These are phyloP conservation scores for Clonostachys chloroleuca DNA, from an alignment of 2,329 filamentous ascomycete species.

Conservation along the genomic window DNA sequence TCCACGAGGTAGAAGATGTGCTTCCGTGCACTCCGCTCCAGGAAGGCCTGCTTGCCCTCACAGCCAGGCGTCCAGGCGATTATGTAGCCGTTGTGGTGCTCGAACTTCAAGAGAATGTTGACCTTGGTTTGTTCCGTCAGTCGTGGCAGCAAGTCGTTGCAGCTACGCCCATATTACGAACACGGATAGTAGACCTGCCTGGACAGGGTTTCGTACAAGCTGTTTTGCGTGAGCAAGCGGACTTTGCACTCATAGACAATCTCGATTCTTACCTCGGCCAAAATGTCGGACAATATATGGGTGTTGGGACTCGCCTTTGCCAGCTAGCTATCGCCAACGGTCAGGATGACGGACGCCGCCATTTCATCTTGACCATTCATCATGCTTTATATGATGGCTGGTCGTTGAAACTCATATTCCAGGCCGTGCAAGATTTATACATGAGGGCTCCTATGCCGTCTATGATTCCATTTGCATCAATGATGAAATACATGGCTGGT, in stretches of 20 bases:
- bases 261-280: too few species aligned
- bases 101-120: neutral
- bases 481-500: neutral
- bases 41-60: neutral
- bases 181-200: neutral
- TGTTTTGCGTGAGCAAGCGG: neutral
- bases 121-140: neutral
- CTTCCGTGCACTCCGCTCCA: constrained; percentile 6
- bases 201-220: neutral
- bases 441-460: neutral
- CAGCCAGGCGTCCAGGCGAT: neutral
- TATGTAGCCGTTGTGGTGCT: neutral
- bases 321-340: too few species aligned
- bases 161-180: neutral
- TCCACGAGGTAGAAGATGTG: constrained; percentile 13
- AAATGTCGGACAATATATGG: neutral
- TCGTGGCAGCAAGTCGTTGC: neutral
- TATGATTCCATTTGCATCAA: neutral
- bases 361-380: constrained; percentile 17
- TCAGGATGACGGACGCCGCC: neutral
- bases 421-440: constrained; percentile 9
- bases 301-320: neutral
- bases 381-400: constrained; percentile 19
- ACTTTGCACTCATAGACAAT: too few species aligned
- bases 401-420: constrained; percentile 11